Base-by-base conservation (phyloP, 495 filamentous ascomycete genomes). In the Tuber aestivum region DNA sequence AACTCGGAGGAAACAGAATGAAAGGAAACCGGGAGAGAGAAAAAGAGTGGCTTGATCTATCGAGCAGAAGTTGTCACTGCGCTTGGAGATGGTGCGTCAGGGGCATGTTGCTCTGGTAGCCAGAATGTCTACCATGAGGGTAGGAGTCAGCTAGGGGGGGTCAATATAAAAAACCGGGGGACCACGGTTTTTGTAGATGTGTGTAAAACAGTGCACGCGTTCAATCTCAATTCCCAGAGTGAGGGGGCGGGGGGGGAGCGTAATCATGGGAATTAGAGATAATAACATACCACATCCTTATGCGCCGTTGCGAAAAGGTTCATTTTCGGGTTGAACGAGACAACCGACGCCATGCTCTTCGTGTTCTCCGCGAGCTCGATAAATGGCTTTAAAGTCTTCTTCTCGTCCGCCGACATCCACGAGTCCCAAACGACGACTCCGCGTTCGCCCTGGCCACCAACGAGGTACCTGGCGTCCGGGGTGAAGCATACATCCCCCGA, bases 281-380 rank as follows among this genome's bases (percentile, higher is more conserved):
- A 20, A 44, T 42, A 32, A 69, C 77, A 72, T 79, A 95, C 85
- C 74, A 94, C 86, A 77, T 97, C 94, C 81, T 91, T 90, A 81
- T 98, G 94, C 8, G 92, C 96, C 61, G 90, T 94, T 23, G 92
- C 94, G 77, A 97, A 86, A 87, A 97, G 89, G 83, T 97, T 97
- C 84, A 90, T 93, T 69, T 93, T 87, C 10, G 93, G 96, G 84
- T 97, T 98, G 83, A 92, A 94, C 69, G 92, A 92, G 71, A 97
- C 89, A 16, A 97, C 86, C 1, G 90, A 90, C 14, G 90, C 89
- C 80, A 89, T 88, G 45, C 89, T 88, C 78, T 88, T 88, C 70
- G 72, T 80, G 61, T 78, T 79, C 75, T 92, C 88, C 23, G 91
- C 89, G 71, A 97, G 80, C 37, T 87, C 88, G 75, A 86, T 84